These are phyloP conservation scores for Diaporthe vexans DNA, from an alignment of 2,329 filamentous ascomycete species.

Conservation along the genomic window DNA sequence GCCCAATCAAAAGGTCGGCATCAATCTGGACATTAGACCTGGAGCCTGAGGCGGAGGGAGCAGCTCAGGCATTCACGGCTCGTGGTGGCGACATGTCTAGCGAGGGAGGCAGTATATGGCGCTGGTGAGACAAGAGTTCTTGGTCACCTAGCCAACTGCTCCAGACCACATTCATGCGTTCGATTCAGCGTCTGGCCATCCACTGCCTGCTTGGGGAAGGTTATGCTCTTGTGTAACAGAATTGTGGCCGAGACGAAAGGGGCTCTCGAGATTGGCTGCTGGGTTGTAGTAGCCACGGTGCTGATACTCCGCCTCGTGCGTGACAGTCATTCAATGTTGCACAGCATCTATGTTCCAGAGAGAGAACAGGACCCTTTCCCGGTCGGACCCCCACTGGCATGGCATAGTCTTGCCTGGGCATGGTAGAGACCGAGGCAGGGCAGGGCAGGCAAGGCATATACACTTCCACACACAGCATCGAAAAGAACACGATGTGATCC, in stretches of 20 bases:
- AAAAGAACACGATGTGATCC: neutral
- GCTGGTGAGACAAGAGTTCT: neutral
- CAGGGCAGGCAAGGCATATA: neutral
- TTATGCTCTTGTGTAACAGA: constrained; percentile 4
- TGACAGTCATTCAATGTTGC: neutral
- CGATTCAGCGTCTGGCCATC: neutral
- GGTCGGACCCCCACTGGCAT: neutral
- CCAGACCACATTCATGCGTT: neutral
- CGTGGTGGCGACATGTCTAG: neutral
- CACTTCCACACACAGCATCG: neutral
- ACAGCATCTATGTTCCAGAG: neutral
- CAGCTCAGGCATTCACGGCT: constrained; percentile 10
- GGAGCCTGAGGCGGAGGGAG: constrained; percentile 13
- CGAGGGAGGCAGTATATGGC: neutral
- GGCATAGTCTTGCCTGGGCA: neutral
- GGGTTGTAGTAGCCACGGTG: neutral
- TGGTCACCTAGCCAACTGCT: neutral
- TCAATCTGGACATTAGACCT: neutral
- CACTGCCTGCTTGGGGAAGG: neutral
- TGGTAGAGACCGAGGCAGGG: constrained; percentile 15
- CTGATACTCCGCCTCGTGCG: neutral
- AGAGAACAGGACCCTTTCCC: neutral
- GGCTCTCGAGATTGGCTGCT: neutral
- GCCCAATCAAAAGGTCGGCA: constrained; percentile 11
- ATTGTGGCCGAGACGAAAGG: neutral